Percentiles rank a stretch among this genome's conserved stretches.
Conservation (phyloP, 164 flowering plant genomes). For the Umbilicus rupestris region DNA sequence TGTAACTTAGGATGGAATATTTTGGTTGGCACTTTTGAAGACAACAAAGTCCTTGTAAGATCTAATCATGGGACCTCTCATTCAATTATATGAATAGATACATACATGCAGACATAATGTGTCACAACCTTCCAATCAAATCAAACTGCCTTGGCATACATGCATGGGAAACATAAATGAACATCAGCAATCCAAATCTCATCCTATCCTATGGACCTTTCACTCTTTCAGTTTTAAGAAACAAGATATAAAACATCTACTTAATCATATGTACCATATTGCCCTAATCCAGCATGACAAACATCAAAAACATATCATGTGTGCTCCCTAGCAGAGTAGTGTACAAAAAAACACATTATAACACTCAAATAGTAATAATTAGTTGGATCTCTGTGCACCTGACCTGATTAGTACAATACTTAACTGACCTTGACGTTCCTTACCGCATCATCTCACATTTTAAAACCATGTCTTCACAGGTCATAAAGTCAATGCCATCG, state of each 20-base stretch:
- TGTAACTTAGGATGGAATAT: background rate
- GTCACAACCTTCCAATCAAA: background rate
- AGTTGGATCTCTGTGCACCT: background rate
- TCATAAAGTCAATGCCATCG: background rate
- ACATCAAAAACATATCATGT: background rate
- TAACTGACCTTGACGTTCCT: background rate
- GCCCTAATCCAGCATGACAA: background rate
- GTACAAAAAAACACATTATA: no score
- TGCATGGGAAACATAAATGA: background rate
- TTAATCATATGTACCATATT: background rate
- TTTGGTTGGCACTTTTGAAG: constrained; percentile 6
- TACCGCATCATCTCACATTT: background rate
- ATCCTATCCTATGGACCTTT: background rate
- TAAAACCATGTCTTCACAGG: background rate
- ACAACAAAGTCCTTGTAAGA: background rate
- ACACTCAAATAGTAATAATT: no score
- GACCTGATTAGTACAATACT: background rate
- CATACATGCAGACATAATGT: background rate
- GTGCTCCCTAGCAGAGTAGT: no score
- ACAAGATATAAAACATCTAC: background rate
- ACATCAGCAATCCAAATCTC: background rate
- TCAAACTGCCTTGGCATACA: background rate
- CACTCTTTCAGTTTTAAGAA: background rate
- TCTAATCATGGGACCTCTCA: constrained; percentile 1
- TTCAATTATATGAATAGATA: background rate